A percentile compares a stretch with the other conserved stretches of the same genome.
These are phyloP conservation scores for Scedosporium boydii DNA, from an alignment of 2,329 filamentous ascomycete species.

Conservation along the genomic window DNA sequence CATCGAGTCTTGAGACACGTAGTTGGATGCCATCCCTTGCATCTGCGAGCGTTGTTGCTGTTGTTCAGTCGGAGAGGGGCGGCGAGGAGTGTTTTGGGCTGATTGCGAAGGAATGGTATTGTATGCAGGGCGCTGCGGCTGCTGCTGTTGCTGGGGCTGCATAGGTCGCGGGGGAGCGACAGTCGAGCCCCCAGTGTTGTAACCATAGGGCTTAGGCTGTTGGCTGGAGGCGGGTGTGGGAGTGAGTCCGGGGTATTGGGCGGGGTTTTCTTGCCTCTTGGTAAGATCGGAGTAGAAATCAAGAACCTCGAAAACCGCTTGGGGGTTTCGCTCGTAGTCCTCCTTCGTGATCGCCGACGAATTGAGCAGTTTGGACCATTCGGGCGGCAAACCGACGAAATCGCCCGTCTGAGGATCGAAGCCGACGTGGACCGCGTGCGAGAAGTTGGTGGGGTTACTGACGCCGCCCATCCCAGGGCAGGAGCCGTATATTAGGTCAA, in stretches of 20 bases:
- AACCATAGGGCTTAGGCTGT: slow-evolving; percentile 54
- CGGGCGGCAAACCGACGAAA: slow-evolving; percentile 85
- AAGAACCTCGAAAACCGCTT: slow-evolving; percentile 71
- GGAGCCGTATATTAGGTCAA: slow-evolving; percentile 93
- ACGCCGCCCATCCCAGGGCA: slow-evolving; percentile 97
- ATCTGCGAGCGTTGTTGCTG: slow-evolving; percentile 50
- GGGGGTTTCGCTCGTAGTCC: slow-evolving; percentile 94
- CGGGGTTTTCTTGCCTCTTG: slow-evolving; percentile 63
- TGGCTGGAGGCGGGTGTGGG: slow-evolving; percentile 52
- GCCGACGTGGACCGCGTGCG: slow-evolving; percentile 91
- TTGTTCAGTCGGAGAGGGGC: slow-evolving; percentile 33
- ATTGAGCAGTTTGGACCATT: slow-evolving; percentile 95
- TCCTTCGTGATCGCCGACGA: slow-evolving; percentile 97
- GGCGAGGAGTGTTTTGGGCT: slow-evolving; percentile 28
- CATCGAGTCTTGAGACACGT: slow-evolving; percentile 37
- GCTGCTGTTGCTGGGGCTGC: slow-evolving; percentile 8
- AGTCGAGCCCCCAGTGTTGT: slow-evolving; percentile 38
- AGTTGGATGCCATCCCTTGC: slow-evolving; percentile 46
- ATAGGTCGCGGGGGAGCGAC: slow-evolving; percentile 60
- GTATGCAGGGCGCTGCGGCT: slow-evolving; percentile 31
- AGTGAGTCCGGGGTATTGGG: slow-evolving; percentile 56
- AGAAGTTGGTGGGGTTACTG: slow-evolving; percentile 97
- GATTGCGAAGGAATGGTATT: slow-evolving; percentile 26
- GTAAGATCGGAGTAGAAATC: slow-evolving; percentile 81
- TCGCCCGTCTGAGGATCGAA: slow-evolving; percentile 93